Base-by-base conservation (phyloP, 1,284 basidiomycete genomes). In the Moesziomyces globuligerus region DNA sequence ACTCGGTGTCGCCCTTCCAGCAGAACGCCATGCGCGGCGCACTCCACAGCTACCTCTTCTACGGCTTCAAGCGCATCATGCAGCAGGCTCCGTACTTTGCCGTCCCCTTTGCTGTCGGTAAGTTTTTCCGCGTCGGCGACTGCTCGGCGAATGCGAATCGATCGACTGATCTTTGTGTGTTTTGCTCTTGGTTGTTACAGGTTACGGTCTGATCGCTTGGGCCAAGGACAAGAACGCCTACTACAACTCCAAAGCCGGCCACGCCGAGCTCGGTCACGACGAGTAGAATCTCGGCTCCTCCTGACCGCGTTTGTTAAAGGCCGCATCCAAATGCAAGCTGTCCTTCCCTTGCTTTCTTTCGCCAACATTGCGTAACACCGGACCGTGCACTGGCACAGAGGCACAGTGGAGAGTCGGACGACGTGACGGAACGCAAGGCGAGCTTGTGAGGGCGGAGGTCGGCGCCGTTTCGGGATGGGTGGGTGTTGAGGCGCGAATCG, bases 211-310 rank as follows among this genome's bases (percentile, higher is more conserved):
- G 43, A 76, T 74, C 64, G 62, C 76, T 20, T 82, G 80, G 79
- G 79, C 72, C 38, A 76, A 75, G 69, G 56, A 66, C 56, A 70
- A 74, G 57, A 74, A 75, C 65, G 75, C 68, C 38, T 82, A 70
- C 72, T 72, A 77, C 64, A 81, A 81, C 75, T 80, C 78, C 21
- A 82, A 82, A 67, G 78, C 72, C 7, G 78, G 78, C 29, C 78
- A 80, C 59, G 68, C 75, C 39, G 75, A 68, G 44, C 59, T 59
- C 47, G 75, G 49, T 51, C 65, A 72, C 52, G 74, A 78, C 43
- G 65, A 79, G 65, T 75, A 70, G 39, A 64, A 15, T 15, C 13
- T 10, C 10, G 17, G 29, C 13, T 5, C 17, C 1, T 13, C 13
- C 29, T 15, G 17, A 11, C 29, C 13, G 29, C 13, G 5, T 15